A percentile compares a stretch with the other conserved stretches of the same genome.
phyloP scores from a whole-genome alignment of 306 rosid species.

The Cucurbita pepo region DNA sequence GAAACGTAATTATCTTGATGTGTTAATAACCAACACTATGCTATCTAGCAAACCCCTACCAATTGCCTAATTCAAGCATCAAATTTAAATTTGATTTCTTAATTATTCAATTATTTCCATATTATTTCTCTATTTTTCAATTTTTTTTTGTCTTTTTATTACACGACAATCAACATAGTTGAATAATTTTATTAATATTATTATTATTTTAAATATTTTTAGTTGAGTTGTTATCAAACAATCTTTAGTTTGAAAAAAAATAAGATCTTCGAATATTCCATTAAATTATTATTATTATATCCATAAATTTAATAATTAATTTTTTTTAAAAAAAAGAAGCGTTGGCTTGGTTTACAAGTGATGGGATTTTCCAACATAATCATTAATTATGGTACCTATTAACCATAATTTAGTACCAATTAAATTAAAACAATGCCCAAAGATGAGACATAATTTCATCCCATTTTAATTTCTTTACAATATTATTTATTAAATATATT shows the following conservation, averaged over 20 bases:
- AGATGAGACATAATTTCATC: background rate
- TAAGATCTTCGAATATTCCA: background rate
- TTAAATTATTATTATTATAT: too few relatives aligned
- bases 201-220: background rate
- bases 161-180: too few relatives aligned
- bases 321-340: background rate
- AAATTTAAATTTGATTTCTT: background rate
- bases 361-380: background rate
- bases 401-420: background rate
- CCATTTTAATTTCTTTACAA: background rate
- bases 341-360: background rate
- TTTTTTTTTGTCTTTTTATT: too few relatives aligned
- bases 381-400: background rate
- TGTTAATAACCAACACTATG: background rate
- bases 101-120: too few relatives aligned
- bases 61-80: background rate
- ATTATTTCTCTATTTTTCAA: background rate
- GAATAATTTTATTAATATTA: too few relatives aligned
- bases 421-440: background rate
- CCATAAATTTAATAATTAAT: too few relatives aligned
- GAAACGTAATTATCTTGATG: background rate
- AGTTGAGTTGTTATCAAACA: background rate
- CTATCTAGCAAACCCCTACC: background rate
- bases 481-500: background rate
- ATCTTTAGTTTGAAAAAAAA: background rate